Percentiles rank a stretch among this genome's conserved stretches.
These are phyloP conservation scores for Eragrostis nindensis DNA, from an alignment of 176 grass and related monocot species.

Conservation along the genomic window DNA sequence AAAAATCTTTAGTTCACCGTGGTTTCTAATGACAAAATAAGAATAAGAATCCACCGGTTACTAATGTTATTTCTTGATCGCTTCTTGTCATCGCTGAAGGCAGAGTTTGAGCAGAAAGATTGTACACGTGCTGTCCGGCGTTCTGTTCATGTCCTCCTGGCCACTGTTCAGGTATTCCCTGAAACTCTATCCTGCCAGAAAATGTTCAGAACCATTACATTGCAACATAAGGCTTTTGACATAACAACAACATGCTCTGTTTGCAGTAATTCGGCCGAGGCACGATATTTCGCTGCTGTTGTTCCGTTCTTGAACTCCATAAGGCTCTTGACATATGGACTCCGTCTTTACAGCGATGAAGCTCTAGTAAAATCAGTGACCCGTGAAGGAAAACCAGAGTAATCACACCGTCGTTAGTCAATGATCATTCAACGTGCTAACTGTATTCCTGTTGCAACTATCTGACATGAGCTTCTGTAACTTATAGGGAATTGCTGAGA, in stretches of 20 bases:
- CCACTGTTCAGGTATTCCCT: constrained; percentile 75
- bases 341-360: constrained; percentile 62
- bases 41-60: not conserved
- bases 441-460: not conserved
- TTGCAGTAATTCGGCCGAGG: constrained; percentile 58
- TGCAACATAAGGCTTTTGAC: too few species aligned
- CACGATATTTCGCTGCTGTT: constrained; percentile 80
- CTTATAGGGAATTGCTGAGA: constrained; percentile 80
- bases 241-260: constrained; percentile 14
- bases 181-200: not conserved
- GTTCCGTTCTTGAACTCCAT: constrained; percentile 71
- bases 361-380: constrained; percentile 87
- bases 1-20: not conserved
- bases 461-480: constrained; percentile 18
- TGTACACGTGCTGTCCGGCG: constrained; percentile 82
- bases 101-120: constrained; percentile 94
- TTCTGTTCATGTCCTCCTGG: constrained; percentile 93
- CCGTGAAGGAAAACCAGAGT: constrained; percentile 94
- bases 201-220: not conserved
- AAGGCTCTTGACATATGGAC: constrained; percentile 74
- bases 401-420: constrained; percentile 30
- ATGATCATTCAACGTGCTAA: not conserved
- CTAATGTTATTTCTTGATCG: not conserved
- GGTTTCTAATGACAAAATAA: too few species aligned
- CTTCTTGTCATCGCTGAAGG: constrained; percentile 23